Conservation (phyloP, 306 rosid species). For the Medicago lupulina region DNA sequence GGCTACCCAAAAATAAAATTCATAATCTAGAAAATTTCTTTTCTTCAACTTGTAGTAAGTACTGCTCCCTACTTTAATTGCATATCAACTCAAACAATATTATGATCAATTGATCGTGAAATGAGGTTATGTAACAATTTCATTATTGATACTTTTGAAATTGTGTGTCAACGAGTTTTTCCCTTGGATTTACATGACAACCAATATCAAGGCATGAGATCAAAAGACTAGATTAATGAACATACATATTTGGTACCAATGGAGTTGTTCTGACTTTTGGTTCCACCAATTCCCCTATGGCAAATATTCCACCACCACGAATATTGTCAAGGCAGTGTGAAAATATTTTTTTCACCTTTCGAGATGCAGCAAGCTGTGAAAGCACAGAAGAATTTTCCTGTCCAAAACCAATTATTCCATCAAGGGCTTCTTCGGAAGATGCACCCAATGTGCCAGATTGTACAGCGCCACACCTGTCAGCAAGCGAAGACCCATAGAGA, state of each 20-base stretch:
- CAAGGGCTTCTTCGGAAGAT: conserved; percentile 68
- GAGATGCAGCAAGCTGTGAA: conserved; percentile 87
- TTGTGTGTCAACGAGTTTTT: conserved; percentile 14
- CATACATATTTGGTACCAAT: conserved; percentile 76
- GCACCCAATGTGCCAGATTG: conserved; percentile 74
- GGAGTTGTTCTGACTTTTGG: conserved; percentile 83
- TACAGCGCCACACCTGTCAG: conserved; percentile 76
- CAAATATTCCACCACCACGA: conserved; percentile 92
- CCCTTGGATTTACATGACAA: conserved; percentile 31
- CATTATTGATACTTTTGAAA: conserved; percentile 21
- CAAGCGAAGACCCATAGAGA: conserved; percentile 23
- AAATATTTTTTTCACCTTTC: conserved; percentile 84
- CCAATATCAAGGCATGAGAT: conserved; percentile 34
- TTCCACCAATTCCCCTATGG: conserved; percentile 93
- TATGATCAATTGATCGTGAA: conserved; percentile 23
- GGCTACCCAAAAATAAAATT: not conserved
- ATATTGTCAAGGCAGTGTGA: conserved; percentile 89
- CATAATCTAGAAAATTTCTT: conserved; percentile 16
- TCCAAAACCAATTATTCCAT: conserved; percentile 96
- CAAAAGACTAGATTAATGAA: conserved; percentile 41
- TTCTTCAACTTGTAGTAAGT: conserved; percentile 12
- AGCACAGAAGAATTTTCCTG: conserved; percentile 90
- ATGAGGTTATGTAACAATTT: not conserved
- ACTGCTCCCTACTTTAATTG: conserved; percentile 14
- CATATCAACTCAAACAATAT: conserved; percentile 28